A percentile compares a stretch with the other conserved stretches of the same genome.
phyloP scores from a whole-genome alignment of 2,329 filamentous ascomycete genomes.

The Cladosporium colombiae region DNA sequence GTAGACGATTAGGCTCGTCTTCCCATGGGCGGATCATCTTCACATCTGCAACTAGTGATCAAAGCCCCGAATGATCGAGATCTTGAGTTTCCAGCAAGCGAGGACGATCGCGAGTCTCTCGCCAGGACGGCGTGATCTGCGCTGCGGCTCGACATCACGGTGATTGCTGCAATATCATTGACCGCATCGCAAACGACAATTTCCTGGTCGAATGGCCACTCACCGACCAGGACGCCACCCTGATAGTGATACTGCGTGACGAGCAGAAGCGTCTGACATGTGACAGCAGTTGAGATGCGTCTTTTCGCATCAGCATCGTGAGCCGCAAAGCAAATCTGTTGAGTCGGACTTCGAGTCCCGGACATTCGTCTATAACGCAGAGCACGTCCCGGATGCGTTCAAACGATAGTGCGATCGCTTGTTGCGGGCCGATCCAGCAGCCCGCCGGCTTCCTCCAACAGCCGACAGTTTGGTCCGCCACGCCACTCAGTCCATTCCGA shows the following conservation, averaged over 20 bases:
- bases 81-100: slow-evolving; percentile 8
- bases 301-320: slow-evolving; percentile 2
- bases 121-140: slow-evolving; percentile 5
- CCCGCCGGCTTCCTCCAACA: background rate
- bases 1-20: background rate
- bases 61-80: slow-evolving; percentile 9
- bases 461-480: background rate
- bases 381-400: slow-evolving; percentile 3
- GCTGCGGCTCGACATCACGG: background rate
- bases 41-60: slow-evolving; percentile 15
- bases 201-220: background rate
- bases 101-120: background rate
- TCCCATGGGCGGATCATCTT: slow-evolving; percentile 6
- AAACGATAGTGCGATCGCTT: slow-evolving; percentile 8
- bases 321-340: background rate
- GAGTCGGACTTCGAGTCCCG: slow-evolving; percentile 8
- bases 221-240: background rate
- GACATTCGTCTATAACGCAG: slow-evolving; percentile 12
- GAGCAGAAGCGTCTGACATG: slow-evolving; percentile 9
- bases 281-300: slow-evolving; percentile 19
- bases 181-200: background rate
- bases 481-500: background rate
- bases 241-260: background rate
- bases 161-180: background rate
- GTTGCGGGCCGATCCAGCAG: background rate